These are phyloP conservation scores for Hypoxylon sp. DNA, from an alignment of 2,329 filamentous ascomycete genomes.

Conservation along the genomic window DNA sequence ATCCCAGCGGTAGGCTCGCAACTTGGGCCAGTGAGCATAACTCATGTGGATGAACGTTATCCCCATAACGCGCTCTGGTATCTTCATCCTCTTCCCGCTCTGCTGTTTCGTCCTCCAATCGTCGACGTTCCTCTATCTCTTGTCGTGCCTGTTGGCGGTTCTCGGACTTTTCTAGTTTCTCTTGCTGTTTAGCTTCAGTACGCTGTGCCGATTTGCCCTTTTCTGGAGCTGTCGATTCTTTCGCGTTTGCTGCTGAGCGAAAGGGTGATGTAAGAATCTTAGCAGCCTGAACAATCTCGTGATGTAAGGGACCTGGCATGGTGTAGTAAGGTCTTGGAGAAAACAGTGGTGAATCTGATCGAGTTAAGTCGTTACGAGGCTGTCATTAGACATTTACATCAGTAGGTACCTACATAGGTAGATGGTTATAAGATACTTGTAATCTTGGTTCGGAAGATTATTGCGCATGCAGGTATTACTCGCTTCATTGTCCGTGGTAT, in stretches of 20 bases:
- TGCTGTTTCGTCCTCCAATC: conserved; percentile 43
- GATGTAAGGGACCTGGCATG: conserved; percentile 11
- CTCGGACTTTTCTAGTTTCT: conserved; percentile 44
- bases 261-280: conserved; percentile 10
- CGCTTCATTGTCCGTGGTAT: neutral
- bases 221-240: conserved; percentile 9
- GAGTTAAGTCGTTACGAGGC: no score
- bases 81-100: conserved; percentile 29
- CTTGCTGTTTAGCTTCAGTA: conserved; percentile 39
- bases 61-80: conserved; percentile 31
- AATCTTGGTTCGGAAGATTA: no score
- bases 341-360: neutral
- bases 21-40: conserved; percentile 52
- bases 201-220: conserved; percentile 39
- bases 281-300: conserved; percentile 8
- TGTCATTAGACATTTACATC: no score
- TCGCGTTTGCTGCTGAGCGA: conserved; percentile 5
- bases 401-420: no score
- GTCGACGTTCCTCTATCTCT: conserved; percentile 37
- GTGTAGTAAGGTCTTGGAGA: no score
- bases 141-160: conserved; percentile 43
- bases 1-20: conserved; percentile 53
- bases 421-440: no score
- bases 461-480: no score
- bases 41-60: conserved; percentile 25